Conservation (phyloP, 2,329 filamentous ascomycete genomes). For the Scedosporium aurantiacum region DNA sequence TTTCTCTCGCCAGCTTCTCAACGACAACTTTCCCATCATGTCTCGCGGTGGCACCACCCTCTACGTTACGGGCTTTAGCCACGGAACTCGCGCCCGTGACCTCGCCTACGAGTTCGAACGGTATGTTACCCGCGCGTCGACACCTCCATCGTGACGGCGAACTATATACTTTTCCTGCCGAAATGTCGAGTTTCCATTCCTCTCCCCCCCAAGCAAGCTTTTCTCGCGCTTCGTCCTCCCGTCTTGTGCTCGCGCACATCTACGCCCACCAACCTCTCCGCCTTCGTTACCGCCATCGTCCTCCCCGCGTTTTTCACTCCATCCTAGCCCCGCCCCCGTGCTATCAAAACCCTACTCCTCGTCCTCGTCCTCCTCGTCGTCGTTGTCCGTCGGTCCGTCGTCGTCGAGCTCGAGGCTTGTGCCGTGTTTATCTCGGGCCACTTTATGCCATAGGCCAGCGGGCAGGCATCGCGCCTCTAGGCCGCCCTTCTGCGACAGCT, state of each 20-base stretch:
- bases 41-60: slow-evolving; percentile 89
- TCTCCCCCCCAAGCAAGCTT: slow-evolving; percentile 15
- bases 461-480: neutral
- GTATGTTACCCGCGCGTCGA: slow-evolving; percentile 65
- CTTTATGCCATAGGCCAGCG: neutral
- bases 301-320: slow-evolving; percentile 12
- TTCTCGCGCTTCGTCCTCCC: slow-evolving; percentile 13
- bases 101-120: slow-evolving; percentile 99
- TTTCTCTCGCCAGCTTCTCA: neutral
- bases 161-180: slow-evolving; percentile 16
- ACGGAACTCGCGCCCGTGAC: slow-evolving; percentile 96
- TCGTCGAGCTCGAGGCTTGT: slow-evolving; percentile 16
- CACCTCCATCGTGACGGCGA: slow-evolving; percentile 33
- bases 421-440: slow-evolving; percentile 7
- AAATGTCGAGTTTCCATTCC: slow-evolving; percentile 22
- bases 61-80: slow-evolving; percentile 98
- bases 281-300: slow-evolving; percentile 1
- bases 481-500: neutral
- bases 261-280: neutral
- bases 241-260: slow-evolving; percentile 8
- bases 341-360: slow-evolving; percentile 21
- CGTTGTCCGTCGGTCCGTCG: slow-evolving; percentile 21
- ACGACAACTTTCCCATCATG: slow-evolving; percentile 40
- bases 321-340: slow-evolving; percentile 15
- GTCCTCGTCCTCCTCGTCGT: slow-evolving; percentile 22